Evolutionary conservation across 2,329 filamentous ascomycete species (phyloP).

Genomic region (Amesomyces nigricolor): DNA sequence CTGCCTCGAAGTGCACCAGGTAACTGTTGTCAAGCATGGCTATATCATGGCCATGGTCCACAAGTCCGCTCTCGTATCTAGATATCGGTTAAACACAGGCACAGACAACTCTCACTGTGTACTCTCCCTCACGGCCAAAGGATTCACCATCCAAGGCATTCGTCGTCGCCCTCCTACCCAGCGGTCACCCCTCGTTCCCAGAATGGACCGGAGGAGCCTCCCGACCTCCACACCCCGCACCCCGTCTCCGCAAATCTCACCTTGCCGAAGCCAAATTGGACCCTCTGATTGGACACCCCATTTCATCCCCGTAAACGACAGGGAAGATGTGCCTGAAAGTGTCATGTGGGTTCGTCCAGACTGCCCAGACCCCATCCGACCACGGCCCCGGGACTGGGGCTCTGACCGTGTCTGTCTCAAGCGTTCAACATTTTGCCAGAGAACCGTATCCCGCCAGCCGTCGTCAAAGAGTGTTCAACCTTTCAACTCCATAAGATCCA

Average conservation of each 20-base stretch:
- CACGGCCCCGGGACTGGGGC: constrained; percentile 4
- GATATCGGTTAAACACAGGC: too few species aligned
- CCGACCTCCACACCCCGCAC: constrained; percentile 3
- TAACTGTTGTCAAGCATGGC: too few species aligned
- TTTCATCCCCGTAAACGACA: not conserved
- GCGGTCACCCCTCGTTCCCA: not conserved
- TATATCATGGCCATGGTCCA: too few species aligned
- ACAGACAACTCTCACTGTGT: too few species aligned
- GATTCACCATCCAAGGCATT: too few species aligned
- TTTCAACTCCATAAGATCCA: not conserved
- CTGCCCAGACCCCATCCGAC: constrained; percentile 3
- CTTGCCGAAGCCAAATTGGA: not conserved
- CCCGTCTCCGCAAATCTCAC: constrained; percentile 8
- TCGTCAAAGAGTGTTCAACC: not conserved
- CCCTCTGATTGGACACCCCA: not conserved
- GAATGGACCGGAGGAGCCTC: constrained; percentile 6
- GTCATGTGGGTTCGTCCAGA: constrained; percentile 7
- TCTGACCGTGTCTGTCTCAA: not conserved
- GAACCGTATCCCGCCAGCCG: not conserved
- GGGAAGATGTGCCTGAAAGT: constrained; percentile 6
- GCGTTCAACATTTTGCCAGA: not conserved
- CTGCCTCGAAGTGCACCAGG: too few species aligned
- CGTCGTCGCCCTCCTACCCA: not conserved
- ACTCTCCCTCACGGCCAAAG: too few species aligned
- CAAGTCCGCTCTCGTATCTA: too few species aligned